Percentiles rank a stretch among this genome's conserved stretches.
These are phyloP conservation scores for Hymenoscyphus linearis DNA, from an alignment of 2,329 filamentous ascomycete genomes.

Conservation along the genomic window DNA sequence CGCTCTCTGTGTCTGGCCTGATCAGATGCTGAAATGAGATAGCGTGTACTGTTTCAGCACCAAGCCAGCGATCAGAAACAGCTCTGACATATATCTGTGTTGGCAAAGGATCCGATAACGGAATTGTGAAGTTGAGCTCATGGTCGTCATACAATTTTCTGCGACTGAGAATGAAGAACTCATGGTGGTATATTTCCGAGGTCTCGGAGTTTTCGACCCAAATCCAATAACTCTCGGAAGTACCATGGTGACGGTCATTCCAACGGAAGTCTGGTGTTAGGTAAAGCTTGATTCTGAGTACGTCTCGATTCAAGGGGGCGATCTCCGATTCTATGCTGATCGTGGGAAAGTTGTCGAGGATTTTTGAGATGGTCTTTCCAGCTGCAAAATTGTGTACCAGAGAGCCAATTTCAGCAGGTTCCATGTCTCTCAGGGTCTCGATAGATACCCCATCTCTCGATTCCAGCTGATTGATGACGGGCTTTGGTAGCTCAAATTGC, in stretches of 20 bases:
- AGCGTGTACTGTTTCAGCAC: constrained; percentile 89
- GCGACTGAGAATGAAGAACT: constrained; percentile 89
- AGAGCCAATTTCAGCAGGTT: constrained; percentile 79
- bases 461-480: constrained; percentile 79
- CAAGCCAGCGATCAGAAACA: constrained; percentile 93
- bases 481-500: constrained; percentile 85
- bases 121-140: constrained; percentile 96
- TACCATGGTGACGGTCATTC: constrained; percentile 92
- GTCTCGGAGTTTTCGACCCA: constrained; percentile 99
- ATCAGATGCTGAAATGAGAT: constrained; percentile 98
- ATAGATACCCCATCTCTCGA: constrained; percentile 73
- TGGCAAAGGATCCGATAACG: constrained; percentile 84
- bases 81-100: constrained; percentile 94
- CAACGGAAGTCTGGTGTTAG: constrained; percentile 87
- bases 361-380: constrained; percentile 72
- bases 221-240: constrained; percentile 94
- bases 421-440: constrained; percentile 88
- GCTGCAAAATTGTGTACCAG: constrained; percentile 88
- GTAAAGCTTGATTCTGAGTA: constrained; percentile 82
- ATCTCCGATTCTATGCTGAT: constrained; percentile 89
- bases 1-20: constrained; percentile 91
- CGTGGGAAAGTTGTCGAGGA: constrained; percentile 89
- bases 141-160: constrained; percentile 94
- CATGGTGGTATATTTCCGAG: constrained; percentile 94
- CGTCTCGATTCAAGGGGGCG: constrained; percentile 89